Evolutionary conservation across 768 basidiomycete genomes (phyloP), one percentile per base, ranked within the genome.

Genomic region (Tubosaeta sp.): DNA sequence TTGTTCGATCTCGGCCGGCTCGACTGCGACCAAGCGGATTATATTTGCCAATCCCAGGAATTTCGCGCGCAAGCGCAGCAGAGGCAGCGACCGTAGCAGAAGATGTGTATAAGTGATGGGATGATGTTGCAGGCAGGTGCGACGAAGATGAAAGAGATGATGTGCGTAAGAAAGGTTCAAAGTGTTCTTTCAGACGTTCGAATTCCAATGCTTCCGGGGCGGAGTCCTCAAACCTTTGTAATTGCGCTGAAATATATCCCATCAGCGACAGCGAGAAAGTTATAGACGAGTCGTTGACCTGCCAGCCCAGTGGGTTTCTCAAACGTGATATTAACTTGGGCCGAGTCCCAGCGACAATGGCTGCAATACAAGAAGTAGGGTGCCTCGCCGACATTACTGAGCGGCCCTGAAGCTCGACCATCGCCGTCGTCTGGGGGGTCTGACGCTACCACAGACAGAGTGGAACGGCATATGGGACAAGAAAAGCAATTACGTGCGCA

Each of bases 401-500:
- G 70, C 10, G 81, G 9, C 6, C 73, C 66, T n/a, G 80, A 60
- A 43, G 80, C 67, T 47, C 80, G 76, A 34, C 77, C 76, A 56
- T 86, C 82, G 26, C 79, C 77, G 27, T 76, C 63, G 53, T 86
- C 86, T 22, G 75, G 68, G 29, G 84, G 88, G 67, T 97, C 92
- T 4, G 91, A 92, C 12, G 91, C 84, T n/a, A 95, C 92, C 7
- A 95, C 87, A 16, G 88, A 84, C 4, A 97, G 77, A 5, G 93
- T 91, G 63, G 95, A 91, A 43, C 83, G 80, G 71, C 97, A 99
- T 64, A 83, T 84, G 4, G 97, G 97, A 66, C 97, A 99, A 71
- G 88, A 82, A 72, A 98, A 98, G 75, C 97, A 99, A 64, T 97
- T 97, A 50, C 97, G 81, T 16, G 95, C 94, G 70, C 97, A 99